A percentile compares a stretch with the other conserved stretches of the same genome.
These are phyloP conservation scores for Spathaspora boniae DNA, from an alignment of 805 yeast species.

Conservation along the genomic window DNA sequence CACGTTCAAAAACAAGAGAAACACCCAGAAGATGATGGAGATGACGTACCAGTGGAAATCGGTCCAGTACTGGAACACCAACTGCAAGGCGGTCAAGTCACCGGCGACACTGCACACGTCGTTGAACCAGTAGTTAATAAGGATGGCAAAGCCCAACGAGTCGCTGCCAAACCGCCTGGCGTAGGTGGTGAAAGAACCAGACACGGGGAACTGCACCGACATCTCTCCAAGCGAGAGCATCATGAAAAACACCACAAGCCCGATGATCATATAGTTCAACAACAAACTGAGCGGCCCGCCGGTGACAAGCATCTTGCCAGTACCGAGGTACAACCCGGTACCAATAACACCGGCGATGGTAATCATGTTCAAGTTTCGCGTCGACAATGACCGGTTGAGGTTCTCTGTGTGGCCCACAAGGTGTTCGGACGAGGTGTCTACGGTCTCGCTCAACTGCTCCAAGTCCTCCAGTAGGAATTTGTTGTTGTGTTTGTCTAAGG, in stretches of 20 bases:
- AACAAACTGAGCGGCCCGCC: constrained; percentile 36
- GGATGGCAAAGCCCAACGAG: constrained; percentile 50
- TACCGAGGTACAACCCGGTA: constrained; percentile 31
- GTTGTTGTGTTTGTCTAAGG: too few species aligned
- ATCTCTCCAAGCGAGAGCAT: constrained; percentile 56
- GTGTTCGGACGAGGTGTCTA: not conserved
- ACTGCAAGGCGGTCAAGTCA: constrained; percentile 46
- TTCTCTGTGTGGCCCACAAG: constrained; percentile 14
- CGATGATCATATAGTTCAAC: constrained; percentile 32
- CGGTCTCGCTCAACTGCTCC: too few species aligned
- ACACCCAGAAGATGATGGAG: constrained; percentile 52
- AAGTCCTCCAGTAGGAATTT: too few species aligned
- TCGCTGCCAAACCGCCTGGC: constrained; percentile 49
- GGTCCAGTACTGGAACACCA: constrained; percentile 47
- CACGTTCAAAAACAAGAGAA: constrained; percentile 41
- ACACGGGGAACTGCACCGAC: constrained; percentile 52
- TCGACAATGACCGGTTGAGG: constrained; percentile 19
- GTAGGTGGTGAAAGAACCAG: constrained; percentile 52
- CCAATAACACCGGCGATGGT: constrained; percentile 37
- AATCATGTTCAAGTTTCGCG: constrained; percentile 32
- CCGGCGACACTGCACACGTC: constrained; percentile 48
- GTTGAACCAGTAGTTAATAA: constrained; percentile 49
- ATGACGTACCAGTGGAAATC: constrained; percentile 49
- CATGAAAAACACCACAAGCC: constrained; percentile 47
- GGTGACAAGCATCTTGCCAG: constrained; percentile 25